A percentile compares a stretch with the other conserved stretches of the same genome.
These are phyloP conservation scores for Pilatotrama ljubarskyi DNA, from an alignment of 768 basidiomycete species.

Conservation along the genomic window DNA sequence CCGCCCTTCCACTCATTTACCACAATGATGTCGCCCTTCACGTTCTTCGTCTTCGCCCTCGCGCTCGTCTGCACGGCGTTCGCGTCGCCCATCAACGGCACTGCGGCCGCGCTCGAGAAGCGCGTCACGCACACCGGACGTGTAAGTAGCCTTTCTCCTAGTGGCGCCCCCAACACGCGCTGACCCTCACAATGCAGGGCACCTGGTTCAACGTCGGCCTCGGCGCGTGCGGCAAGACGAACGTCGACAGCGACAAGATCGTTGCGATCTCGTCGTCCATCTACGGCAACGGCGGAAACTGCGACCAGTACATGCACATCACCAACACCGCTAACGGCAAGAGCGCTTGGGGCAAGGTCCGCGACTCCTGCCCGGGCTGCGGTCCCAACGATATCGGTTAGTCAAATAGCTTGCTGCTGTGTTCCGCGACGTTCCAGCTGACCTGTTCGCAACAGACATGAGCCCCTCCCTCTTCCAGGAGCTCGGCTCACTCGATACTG, in stretches of 20 bases:
- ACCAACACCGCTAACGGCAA: constrained; percentile 57
- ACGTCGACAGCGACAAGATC: constrained; percentile 52
- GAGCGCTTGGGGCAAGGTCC: constrained; percentile 47
- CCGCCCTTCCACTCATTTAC: constrained; percentile 15
- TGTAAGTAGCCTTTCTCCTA: constrained; percentile 41
- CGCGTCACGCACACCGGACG: constrained; percentile 55
- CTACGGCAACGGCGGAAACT: constrained; percentile 57
- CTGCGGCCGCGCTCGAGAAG: constrained; percentile 44
- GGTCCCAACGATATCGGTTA: constrained; percentile 55
- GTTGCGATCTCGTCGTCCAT: constrained; percentile 60
- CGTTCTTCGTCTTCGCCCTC: constrained; percentile 39
- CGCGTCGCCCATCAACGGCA: constrained; percentile 48
- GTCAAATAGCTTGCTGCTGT: constrained; percentile 19
- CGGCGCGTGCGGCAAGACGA: constrained; percentile 64
- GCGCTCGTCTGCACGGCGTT: constrained; percentile 42
- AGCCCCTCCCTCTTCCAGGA: constrained; percentile 60
- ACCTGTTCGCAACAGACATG: constrained; percentile 50
- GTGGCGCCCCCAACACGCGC: neutral
- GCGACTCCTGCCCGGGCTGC: constrained; percentile 64
- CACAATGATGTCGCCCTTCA: constrained; percentile 47
- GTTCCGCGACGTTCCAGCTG: neutral
- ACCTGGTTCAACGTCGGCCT: constrained; percentile 63
- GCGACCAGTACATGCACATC: constrained; percentile 65
- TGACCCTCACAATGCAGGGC: constrained; percentile 42
- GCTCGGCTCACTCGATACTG: constrained; percentile 47